Evolutionary conservation across 2,329 filamentous ascomycete genomes (phyloP), one percentile per base, ranked within the genome.

Genomic region (Pseudopyrenochaeta lycopersici): DNA sequence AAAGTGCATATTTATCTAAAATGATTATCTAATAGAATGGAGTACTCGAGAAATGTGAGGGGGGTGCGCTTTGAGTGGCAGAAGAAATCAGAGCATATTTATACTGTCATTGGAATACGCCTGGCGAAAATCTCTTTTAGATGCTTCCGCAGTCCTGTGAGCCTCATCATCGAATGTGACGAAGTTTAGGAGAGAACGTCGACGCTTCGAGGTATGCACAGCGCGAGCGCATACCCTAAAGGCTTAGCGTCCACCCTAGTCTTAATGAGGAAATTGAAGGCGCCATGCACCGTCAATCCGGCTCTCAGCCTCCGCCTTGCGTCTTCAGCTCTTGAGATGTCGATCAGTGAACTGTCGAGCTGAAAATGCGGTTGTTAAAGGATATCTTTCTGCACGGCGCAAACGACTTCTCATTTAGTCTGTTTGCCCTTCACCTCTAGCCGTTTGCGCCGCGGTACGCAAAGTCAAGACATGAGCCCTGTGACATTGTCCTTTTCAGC

Each of bases 231-330:
- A 42, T 42, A 30, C 40, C 40, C 27, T 20, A 42, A 27, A 27
- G 40, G 40, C 40, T 42, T 42, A 42, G 40, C 40, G 40, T 29
- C 40, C 40, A 41, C 40, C 40, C 40, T 42, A 42, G 40, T 42
- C 40, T 42, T 42, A 42, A 42, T 42, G 14, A 20, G 27, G 40
- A 17, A 42, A 42, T 30, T 30, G 20, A 3, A 42, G 40, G 27
- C 40, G 40, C 40, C 40, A 29, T 42, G 40, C 40, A 42, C 27
- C 3, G 40, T 42, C 20, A 20, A 42, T 42, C 40, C 40, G 18
- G 40, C 40, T 42, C 40, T 27, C 40, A 42, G 40, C 40, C 40
- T 29, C 40, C 40, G 20, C 40, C 40, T 30, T 42, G 27, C 40
- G 40, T 29, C 40, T 42, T 42, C 40, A 4, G 40, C 40, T 42